Evolutionary conservation across 108 stramenopile species (phyloP).

Genomic region (Tribonema minus): DNA sequence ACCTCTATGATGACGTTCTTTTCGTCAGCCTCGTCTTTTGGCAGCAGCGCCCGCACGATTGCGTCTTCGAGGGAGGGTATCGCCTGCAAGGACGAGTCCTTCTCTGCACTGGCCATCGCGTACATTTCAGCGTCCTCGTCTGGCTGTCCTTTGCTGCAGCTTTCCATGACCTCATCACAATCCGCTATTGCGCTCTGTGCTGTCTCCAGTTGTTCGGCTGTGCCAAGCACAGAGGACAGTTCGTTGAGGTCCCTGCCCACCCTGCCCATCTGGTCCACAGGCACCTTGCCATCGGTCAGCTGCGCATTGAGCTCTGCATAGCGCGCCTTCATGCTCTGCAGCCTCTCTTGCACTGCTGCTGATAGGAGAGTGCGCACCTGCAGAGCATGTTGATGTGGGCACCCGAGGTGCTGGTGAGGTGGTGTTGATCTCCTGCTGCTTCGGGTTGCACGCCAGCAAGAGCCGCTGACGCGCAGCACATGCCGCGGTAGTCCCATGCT

Average conservation of each 20-base stretch:
- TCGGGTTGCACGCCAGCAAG: too few species aligned
- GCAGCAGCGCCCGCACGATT: constrained; percentile 5
- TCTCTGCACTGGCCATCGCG: constrained; percentile 23
- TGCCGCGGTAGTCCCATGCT: too few species aligned
- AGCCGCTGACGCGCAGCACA: too few species aligned
- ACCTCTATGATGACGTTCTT: constrained; percentile 90
- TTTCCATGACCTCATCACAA: neutral
- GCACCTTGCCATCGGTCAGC: constrained; percentile 15
- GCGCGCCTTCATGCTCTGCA: constrained; percentile 13
- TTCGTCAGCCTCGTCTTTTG: constrained; percentile 60
- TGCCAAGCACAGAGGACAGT: constrained; percentile 6
- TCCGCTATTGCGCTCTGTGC: neutral
- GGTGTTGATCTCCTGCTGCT: too few species aligned
- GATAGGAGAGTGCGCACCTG: too few species aligned
- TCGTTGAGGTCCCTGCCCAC: constrained; percentile 8
- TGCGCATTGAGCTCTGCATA: too few species aligned
- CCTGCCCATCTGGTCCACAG: constrained; percentile 12
- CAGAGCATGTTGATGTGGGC: too few species aligned
- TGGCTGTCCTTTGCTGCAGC: neutral
- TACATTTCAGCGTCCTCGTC: constrained; percentile 29
- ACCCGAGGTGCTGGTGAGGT: too few species aligned
- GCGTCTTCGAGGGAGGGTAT: neutral
- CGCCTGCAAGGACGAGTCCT: neutral
- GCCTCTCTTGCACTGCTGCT: too few species aligned
- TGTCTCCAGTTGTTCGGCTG: neutral